Base-by-base conservation (phyloP, 2,329 filamentous ascomycete genomes). In the Penicillium brevicompactum region DNA sequence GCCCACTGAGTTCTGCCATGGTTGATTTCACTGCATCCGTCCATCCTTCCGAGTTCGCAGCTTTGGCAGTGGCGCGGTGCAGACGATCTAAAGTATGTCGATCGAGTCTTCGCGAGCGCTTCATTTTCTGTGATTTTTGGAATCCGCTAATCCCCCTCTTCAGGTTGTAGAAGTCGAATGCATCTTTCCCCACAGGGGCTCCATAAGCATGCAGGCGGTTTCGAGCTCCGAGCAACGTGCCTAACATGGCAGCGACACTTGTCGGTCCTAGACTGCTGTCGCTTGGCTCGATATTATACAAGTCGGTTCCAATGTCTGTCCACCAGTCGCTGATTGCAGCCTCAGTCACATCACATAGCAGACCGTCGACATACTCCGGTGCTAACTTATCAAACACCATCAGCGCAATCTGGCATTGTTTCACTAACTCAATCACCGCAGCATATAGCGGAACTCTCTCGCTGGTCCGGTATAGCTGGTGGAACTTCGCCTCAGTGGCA, bases 21-120 rank as follows among this genome's bases (percentile, higher is more conserved):
- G 93, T 97, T 3, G 91, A 96, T 71, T 97, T 97, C 66, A 99
- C 91, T 16, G 93, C 92, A 67, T 91, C 90, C 14, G 88, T 89
- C 91, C 93, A 97, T 2, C 89, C 89, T 69, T 97, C 92, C 32
- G 91, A 89, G 48, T 88, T 89, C 2, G 92, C 92, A 31, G 91
- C 92, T 71, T 96, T 97, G 38, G 91, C 90, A 11, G 93, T 97
- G n/a, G 82, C 84, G 46, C 84, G 85, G 65, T 95, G 92, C 43
- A 99, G 80, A 53, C 85, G 86, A 53, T 92, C 86, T 34, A 97
- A 78, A 0, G 93, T 97, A 66, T 88, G 86, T 30, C 90, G 85
- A 73, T 97, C 92, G 8, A 99, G 78, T 38, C 90, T 84, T 49
- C 92, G 84, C 1, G 90, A 91, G 61, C 86, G 86, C 48, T 88